phyloP scores from a whole-genome alignment of 2,329 filamentous ascomycete species.

The Penicillium sp. region DNA sequence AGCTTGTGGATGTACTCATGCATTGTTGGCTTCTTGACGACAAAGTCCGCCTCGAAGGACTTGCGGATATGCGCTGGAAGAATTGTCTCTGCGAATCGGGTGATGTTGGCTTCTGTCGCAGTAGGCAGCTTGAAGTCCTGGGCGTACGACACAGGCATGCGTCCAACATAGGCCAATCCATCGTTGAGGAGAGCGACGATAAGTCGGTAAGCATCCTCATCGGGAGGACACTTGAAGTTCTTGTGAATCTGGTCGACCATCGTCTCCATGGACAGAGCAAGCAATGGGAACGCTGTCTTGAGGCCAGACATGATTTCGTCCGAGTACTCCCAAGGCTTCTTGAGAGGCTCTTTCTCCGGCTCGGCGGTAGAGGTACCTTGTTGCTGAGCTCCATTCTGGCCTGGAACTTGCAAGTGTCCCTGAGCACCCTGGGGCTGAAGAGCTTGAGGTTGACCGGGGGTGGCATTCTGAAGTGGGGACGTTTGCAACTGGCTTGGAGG shows the following conservation, averaged over 20 bases:
- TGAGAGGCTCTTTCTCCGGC: conserved; percentile 52
- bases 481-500: conserved; percentile 18
- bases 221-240: conserved; percentile 97
- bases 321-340: conserved; percentile 92
- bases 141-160: conserved; percentile 82
- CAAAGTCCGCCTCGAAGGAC: conserved; percentile 97
- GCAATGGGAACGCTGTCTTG: conserved; percentile 93
- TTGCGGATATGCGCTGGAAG: conserved; percentile 91
- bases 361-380: conserved; percentile 22
- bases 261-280: conserved; percentile 97
- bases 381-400: conserved; percentile 22
- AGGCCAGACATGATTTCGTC: conserved; percentile 94
- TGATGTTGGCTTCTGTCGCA: conserved; percentile 94
- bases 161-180: conserved; percentile 85
- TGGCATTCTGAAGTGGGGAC: conserved; percentile 20
- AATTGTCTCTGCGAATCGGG: conserved; percentile 92
- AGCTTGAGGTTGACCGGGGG: conserved; percentile 14
- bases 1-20: conserved; percentile 97
- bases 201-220: conserved; percentile 94
- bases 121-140: conserved; percentile 86
- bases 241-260: conserved; percentile 99
- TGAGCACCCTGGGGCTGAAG: conserved; percentile 16
- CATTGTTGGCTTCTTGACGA: conserved; percentile 93
- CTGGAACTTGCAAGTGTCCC: conserved; percentile 29
- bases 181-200: conserved; percentile 98